These are phyloP conservation scores for Dunaliella primolecta DNA, from an alignment of 139 green algal genomes.

Conservation along the genomic window DNA sequence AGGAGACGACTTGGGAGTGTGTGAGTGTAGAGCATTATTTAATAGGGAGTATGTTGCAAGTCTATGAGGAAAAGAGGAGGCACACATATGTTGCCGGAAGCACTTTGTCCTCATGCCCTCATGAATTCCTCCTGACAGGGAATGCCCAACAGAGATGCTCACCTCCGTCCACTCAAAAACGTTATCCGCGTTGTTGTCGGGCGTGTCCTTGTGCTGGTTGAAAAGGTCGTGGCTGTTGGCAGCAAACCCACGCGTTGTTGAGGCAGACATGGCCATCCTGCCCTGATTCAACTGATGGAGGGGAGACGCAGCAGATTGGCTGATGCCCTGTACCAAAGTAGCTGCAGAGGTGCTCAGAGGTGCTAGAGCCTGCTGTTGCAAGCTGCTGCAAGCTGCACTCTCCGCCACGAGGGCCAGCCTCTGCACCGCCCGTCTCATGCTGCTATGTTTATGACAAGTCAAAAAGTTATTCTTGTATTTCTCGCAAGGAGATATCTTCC, in stretches of 20 bases:
- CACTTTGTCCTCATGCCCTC: too few relatives aligned
- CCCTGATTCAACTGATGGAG: not conserved
- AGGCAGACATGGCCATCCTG: not conserved
- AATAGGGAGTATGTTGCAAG: too few relatives aligned
- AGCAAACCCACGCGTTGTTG: slow-evolving; percentile 46
- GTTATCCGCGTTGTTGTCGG: slow-evolving; percentile 78
- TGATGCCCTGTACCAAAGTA: not conserved
- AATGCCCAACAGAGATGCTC: not conserved
- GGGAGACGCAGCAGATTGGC: not conserved
- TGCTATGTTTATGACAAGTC: not conserved
- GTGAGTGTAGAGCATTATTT: too few relatives aligned
- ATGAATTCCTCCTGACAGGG: not conserved
- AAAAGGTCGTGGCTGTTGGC: slow-evolving; percentile 91
- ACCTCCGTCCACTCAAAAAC: slow-evolving; percentile 82
- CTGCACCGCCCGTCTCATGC: not conserved
- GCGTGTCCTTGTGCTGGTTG: slow-evolving; percentile 73
- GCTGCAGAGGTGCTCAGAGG: not conserved
- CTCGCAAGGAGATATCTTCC: too few relatives aligned
- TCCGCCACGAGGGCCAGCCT: not conserved
- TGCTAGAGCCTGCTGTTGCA: not conserved
- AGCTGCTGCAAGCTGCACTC: not conserved
- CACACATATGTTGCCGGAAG: not conserved
- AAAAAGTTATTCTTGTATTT: too few relatives aligned
- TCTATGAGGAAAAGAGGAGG: not conserved
- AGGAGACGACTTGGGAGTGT: too few relatives aligned